These are phyloP conservation scores for Scutellaria barbata DNA, from an alignment of 257 asterid genomes.

Conservation along the genomic window DNA sequence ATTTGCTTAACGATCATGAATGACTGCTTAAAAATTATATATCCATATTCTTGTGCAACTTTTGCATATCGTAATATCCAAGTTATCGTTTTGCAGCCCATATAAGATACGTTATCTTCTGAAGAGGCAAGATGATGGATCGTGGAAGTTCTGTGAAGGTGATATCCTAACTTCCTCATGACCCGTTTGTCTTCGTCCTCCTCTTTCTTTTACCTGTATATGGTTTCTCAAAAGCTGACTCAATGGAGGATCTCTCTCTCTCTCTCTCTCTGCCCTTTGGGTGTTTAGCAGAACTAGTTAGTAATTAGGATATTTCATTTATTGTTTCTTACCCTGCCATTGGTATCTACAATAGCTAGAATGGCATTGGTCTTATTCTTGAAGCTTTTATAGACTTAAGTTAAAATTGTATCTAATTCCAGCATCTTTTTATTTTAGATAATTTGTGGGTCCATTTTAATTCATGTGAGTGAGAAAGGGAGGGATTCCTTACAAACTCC, in stretches of 20 bases:
- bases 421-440: conserved; percentile 14
- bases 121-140: conserved; percentile 79
- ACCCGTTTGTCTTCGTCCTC: conserved; percentile 17
- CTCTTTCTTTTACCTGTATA: conserved; percentile 43
- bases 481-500: too few species aligned
- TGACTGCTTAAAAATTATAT: not conserved
- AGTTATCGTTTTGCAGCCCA: conserved; percentile 67
- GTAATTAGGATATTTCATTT: conserved; percentile 45
- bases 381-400: conserved; percentile 28
- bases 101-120: conserved; percentile 77
- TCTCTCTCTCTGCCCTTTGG: conserved; percentile 25
- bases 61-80: conserved; percentile 16
- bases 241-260: conserved; percentile 30
- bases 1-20: not conserved
- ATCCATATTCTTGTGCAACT: not conserved
- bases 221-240: conserved; percentile 33
- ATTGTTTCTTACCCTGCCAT: conserved; percentile 37
- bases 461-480: too few species aligned
- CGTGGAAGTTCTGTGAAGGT: conserved; percentile 85
- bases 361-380: conserved; percentile 28
- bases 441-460: not conserved
- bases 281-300: conserved; percentile 42
- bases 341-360: conserved; percentile 15
- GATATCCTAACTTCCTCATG: conserved; percentile 63
- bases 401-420: conserved; percentile 33